A percentile compares a stretch with the other conserved stretches of the same genome.
These are phyloP conservation scores for Tolypocladium pustulatum DNA, from an alignment of 2,329 filamentous ascomycete species.

Conservation along the genomic window DNA sequence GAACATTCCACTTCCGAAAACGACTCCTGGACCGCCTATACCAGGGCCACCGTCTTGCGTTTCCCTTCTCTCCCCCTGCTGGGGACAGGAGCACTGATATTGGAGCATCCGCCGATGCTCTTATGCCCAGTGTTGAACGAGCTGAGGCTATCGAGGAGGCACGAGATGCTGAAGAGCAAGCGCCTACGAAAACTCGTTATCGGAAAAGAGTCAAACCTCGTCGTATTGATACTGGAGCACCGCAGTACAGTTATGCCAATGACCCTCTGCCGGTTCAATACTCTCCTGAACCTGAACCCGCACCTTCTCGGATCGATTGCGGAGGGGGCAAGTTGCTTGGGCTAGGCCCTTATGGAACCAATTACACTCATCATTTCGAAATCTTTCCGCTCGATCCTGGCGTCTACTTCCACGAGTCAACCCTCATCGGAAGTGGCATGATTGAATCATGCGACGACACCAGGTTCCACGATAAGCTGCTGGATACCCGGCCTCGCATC, in stretches of 20 bases:
- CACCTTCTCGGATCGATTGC: constrained; percentile 4
- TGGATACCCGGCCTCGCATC: constrained; percentile 18
- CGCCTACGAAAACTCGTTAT: constrained; percentile 14
- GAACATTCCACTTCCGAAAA: constrained; percentile 40
- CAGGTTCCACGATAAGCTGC: constrained; percentile 16
- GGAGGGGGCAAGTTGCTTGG: constrained; percentile 30
- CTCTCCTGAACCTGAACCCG: constrained; percentile 3
- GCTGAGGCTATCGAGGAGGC: neutral
- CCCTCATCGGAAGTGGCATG: constrained; percentile 44
- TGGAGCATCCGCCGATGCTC: neutral
- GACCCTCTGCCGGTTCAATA: constrained; percentile 32
- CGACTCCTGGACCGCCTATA: constrained; percentile 45
- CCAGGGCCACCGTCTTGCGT: constrained; percentile 18
- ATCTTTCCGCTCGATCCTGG: constrained; percentile 45
- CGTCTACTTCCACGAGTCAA: constrained; percentile 50
- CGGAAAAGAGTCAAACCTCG: constrained; percentile 34
- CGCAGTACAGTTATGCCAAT: constrained; percentile 41
- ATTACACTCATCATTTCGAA: constrained; percentile 53
- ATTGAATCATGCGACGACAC: constrained; percentile 28
- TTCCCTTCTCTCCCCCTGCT: neutral
- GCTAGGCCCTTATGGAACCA: constrained; percentile 48
- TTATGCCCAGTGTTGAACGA: neutral
- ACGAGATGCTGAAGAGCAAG: neutral
- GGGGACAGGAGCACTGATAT: neutral
- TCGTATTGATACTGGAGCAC: constrained; percentile 36